phyloP scores from a whole-genome alignment of 2,329 filamentous ascomycete genomes.

The Penicillium sclerotiorum region DNA sequence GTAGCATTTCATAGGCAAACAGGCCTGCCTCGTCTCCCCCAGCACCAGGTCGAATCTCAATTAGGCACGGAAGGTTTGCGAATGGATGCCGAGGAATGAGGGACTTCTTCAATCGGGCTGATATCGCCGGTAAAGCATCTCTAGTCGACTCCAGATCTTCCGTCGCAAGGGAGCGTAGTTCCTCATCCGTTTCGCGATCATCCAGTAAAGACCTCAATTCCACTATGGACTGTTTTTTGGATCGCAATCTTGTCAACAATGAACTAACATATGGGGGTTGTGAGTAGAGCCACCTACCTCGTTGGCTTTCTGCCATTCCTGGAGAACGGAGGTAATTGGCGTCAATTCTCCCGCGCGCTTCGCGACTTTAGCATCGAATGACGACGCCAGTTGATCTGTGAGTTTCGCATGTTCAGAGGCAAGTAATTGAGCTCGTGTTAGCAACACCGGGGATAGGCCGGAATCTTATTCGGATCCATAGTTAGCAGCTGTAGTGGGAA shows the following conservation, averaged over 20 bases:
- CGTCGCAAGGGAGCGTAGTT: constrained; percentile 61
- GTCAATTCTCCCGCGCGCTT: constrained; percentile 61
- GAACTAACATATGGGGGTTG: too few relatives aligned
- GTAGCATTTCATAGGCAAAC: constrained; percentile 82
- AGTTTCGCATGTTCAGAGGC: constrained; percentile 59
- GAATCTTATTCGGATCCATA: constrained; percentile 18
- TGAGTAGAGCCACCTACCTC: constrained; percentile 50
- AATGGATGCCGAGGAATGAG: constrained; percentile 90
- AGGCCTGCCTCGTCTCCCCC: constrained; percentile 89
- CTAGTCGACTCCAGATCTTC: constrained; percentile 72
- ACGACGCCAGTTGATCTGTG: constrained; percentile 53
- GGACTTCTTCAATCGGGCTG: constrained; percentile 69
- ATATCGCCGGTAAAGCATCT: constrained; percentile 63
- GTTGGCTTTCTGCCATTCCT: constrained; percentile 61
- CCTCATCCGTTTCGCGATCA: constrained; percentile 64
- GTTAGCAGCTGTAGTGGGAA: constrained; percentile 4
- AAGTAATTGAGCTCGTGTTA: constrained; percentile 58
- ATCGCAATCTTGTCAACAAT: background rate
- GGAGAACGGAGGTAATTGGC: constrained; percentile 54
- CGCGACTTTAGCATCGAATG: constrained; percentile 59
- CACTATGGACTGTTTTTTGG: constrained; percentile 48
- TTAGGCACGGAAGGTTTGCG: constrained; percentile 81
- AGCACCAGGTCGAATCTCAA: constrained; percentile 90
- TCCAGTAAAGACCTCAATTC: constrained; percentile 77
- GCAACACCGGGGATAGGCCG: constrained; percentile 56